A percentile compares a stretch with the other conserved stretches of the same genome.
phyloP scores from a whole-genome alignment of 768 basidiomycete genomes.

The Collybia sordida region DNA sequence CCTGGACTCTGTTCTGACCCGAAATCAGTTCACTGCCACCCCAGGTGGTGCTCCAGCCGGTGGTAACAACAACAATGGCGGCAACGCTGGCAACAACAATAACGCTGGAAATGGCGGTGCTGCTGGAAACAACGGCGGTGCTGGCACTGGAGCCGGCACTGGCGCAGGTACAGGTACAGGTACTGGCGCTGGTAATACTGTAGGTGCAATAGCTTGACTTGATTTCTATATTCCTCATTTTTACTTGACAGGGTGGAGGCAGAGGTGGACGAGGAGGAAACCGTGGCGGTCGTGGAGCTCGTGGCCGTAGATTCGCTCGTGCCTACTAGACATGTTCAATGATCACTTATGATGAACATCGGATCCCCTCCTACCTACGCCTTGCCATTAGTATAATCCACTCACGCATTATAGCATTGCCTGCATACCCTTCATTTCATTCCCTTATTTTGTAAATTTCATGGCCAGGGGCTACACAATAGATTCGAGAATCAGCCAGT shows the following conservation, averaged over 20 bases:
- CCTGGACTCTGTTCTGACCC: slow-evolving; percentile 1
- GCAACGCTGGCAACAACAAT: neutral
- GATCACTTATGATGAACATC: neutral
- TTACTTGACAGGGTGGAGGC: neutral
- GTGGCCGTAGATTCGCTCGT: slow-evolving; percentile 9
- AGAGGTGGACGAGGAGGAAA: slow-evolving; percentile 1
- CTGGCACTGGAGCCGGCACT: neutral
- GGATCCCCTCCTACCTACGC: neutral
- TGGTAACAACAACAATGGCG: slow-evolving; percentile 1
- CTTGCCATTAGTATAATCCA: slow-evolving; percentile 1
- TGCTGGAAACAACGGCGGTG: slow-evolving; percentile 1
- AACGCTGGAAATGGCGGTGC: neutral
- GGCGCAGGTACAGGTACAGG: too few relatives aligned
- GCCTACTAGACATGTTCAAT: slow-evolving; percentile 3
- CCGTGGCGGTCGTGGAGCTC: slow-evolving; percentile 1
- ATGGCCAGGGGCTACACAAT: slow-evolving; percentile 17
- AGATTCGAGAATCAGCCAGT: slow-evolving; percentile 14
- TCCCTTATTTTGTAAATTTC: slow-evolving; percentile 11
- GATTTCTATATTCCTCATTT: neutral
- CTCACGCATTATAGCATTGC: slow-evolving; percentile 7
- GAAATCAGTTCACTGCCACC: slow-evolving; percentile 30
- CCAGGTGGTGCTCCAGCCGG: slow-evolving; percentile 18
- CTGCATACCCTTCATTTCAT: slow-evolving; percentile 8
- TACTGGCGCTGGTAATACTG: too few relatives aligned
- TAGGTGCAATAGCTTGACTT: too few relatives aligned